phyloP scores from a whole-genome alignment of 2,329 filamentous ascomycete species.

The Bipolaris victoriae region DNA sequence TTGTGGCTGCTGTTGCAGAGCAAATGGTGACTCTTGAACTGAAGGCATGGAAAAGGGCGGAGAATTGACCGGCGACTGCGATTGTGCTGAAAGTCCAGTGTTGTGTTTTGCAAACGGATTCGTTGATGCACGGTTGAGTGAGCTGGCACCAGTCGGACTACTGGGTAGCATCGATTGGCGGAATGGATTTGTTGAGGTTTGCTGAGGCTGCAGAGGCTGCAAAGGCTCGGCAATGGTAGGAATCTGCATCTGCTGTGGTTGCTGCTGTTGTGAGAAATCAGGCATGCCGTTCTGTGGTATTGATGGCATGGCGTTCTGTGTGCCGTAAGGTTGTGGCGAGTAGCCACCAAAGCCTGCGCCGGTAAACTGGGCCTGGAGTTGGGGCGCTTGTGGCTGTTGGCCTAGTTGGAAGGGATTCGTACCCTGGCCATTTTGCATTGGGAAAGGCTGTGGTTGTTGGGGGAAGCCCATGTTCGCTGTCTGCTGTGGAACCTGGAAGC shows the following conservation, averaged over 20 bases:
- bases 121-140: constrained; percentile 68
- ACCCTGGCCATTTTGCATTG: constrained; percentile 67
- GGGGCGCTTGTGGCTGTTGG: constrained; percentile 58
- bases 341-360: constrained; percentile 87
- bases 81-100: constrained; percentile 37
- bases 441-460: constrained; percentile 57
- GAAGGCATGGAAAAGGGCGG: constrained; percentile 37
- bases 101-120: constrained; percentile 81
- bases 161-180: constrained; percentile 79
- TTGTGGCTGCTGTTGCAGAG: constrained; percentile 47
- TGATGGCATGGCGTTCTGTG: constrained; percentile 52
- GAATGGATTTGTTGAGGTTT: constrained; percentile 92
- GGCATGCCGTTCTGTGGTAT: constrained; percentile 59
- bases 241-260: constrained; percentile 29
- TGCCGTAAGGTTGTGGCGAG: constrained; percentile 65
- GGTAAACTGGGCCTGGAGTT: constrained; percentile 63
- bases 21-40: constrained; percentile 43
- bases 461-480: constrained; percentile 35
- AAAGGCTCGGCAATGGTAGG: constrained; percentile 49
- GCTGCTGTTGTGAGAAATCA: constrained; percentile 52
- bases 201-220: constrained; percentile 65
- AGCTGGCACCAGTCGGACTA: constrained; percentile 48
- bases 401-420: constrained; percentile 91
- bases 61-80: constrained; percentile 33
- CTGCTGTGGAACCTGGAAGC: constrained; percentile 52